These are phyloP conservation scores for Candida anutae DNA, from an alignment of 1,139 yeast genomes.

Conservation along the genomic window DNA sequence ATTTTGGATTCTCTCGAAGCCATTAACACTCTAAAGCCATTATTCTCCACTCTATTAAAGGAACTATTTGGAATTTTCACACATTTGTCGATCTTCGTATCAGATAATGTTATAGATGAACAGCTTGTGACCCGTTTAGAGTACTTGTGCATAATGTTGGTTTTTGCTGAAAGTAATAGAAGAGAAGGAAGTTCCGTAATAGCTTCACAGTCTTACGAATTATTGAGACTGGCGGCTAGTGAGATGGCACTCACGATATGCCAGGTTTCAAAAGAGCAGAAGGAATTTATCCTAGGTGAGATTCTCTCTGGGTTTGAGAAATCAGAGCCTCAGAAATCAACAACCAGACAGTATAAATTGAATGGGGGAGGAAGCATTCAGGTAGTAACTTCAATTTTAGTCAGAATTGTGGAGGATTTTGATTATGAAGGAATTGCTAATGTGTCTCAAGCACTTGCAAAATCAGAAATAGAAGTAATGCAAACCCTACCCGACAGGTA, in stretches of 20 bases:
- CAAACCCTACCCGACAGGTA: background rate
- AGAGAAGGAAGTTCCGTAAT: slow-evolving; percentile 12
- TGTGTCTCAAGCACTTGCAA: too few relatives aligned
- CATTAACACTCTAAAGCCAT: slow-evolving; percentile 1
- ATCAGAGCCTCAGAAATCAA: slow-evolving; percentile 34
- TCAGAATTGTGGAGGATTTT: slow-evolving; percentile 38
- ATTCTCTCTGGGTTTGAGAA: slow-evolving; percentile 43
- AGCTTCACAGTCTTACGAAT: slow-evolving; percentile 16
- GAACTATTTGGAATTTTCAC: slow-evolving; percentile 4
- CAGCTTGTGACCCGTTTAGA: slow-evolving; percentile 43
- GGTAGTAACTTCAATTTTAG: slow-evolving; percentile 35
- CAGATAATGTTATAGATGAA: slow-evolving; percentile 30
- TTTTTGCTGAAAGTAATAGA: slow-evolving; percentile 22
- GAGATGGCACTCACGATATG: slow-evolving; percentile 39
- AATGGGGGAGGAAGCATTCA: slow-evolving; percentile 43
- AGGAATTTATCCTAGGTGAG: slow-evolving; percentile 54
- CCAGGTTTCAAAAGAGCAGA: slow-evolving; percentile 39
- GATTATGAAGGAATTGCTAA: slow-evolving; percentile 10
- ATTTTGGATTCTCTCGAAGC: background rate
- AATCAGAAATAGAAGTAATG: background rate
- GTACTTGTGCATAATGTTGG: slow-evolving; percentile 31
- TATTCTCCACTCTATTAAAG: slow-evolving; percentile 2
- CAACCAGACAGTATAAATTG: slow-evolving; percentile 36
- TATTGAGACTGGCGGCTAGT: slow-evolving; percentile 25
- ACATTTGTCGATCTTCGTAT: slow-evolving; percentile 8